These are phyloP conservation scores for Peniophora sp. DNA, from an alignment of 1,284 basidiomycete genomes.

Conservation along the genomic window DNA sequence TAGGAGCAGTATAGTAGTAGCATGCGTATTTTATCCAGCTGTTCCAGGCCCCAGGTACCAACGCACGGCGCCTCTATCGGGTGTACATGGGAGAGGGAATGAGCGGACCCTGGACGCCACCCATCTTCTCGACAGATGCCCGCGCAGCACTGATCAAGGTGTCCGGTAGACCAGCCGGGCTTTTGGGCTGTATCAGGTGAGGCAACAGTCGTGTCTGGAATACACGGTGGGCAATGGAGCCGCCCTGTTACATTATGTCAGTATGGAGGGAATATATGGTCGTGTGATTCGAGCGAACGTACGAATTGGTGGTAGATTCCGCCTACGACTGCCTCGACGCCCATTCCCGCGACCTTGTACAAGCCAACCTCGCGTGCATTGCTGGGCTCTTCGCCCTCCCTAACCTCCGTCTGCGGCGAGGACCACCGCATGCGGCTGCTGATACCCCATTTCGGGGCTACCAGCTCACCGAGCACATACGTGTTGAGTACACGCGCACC, in stretches of 20 bases:
- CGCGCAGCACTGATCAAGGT: constrained; percentile 42
- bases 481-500: constrained; percentile 52
- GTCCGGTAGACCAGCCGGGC: constrained; percentile 38
- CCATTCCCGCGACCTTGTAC: constrained; percentile 70
- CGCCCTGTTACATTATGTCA: constrained; percentile 36
- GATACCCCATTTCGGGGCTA: constrained; percentile 66
- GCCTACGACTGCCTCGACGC: constrained; percentile 69
- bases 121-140: constrained; percentile 37
- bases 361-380: constrained; percentile 49
- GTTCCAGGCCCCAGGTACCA: no score
- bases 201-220: constrained; percentile 66
- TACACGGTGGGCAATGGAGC: constrained; percentile 47
- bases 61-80: background rate
- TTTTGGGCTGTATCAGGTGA: constrained; percentile 36
- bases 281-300: constrained; percentile 21
- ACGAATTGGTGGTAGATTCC: constrained; percentile 76
- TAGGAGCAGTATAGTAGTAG: no score
- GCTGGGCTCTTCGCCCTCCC: constrained; percentile 18
- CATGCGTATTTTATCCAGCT: no score
- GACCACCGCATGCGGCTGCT: constrained; percentile 65
- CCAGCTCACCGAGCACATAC: constrained; percentile 59
- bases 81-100: background rate
- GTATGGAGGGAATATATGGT: background rate
- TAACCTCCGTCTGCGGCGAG: constrained; percentile 26
- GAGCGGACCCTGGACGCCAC: constrained; percentile 26